Evolutionary conservation across 768 basidiomycete genomes (phyloP), one percentile per base, ranked within the genome.

Genomic region (Boletus insuetus): DNA sequence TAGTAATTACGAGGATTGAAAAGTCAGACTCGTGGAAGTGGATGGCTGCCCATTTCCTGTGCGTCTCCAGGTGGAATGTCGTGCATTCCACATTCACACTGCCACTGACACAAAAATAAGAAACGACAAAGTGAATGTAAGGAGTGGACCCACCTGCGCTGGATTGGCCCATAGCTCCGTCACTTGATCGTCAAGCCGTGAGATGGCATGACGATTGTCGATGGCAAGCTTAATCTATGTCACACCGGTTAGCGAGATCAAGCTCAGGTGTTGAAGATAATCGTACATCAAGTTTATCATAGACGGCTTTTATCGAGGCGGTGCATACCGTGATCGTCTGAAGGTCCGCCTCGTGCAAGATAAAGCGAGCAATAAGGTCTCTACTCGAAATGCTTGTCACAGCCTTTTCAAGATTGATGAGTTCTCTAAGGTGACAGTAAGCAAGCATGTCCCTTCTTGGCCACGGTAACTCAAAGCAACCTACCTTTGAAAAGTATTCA

Each of bases 201-300:
- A 45, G 20, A 63, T 40, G 22, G 48, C 53, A 1, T 49, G 50
- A 10, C 46, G 31, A 44, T 43, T 52, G 35, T 63, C 57, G 1
- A 63, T 51, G 16, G 60, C 53, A 9, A 62, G 47, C 32, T 44
- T 63, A 13, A 63, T 34, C 60, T 62, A 16, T 34, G 14, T 14
- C 5, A 41, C 4, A 1, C 4, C 32, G n/a, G n/a, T 62, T 37
- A 55, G 53, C 26, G 4, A 34, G 39, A 31, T 24, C 11, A n/a
- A 31, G 4, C 8, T 1, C 3, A 1, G 8, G n/a, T 6, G 22
- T 29, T 0, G 5, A 42, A 20, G 20, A 29, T 12, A 20, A 7
- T 8, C 45, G 13, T 53, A 59, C 61, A 26, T 14, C 61, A 40
- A 53, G 41, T 11, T 53, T 55, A 34, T 50, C 29, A 7, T 59